phyloP scores from a whole-genome alignment of 1,284 basidiomycete species.

The Ustilago hordei region DNA sequence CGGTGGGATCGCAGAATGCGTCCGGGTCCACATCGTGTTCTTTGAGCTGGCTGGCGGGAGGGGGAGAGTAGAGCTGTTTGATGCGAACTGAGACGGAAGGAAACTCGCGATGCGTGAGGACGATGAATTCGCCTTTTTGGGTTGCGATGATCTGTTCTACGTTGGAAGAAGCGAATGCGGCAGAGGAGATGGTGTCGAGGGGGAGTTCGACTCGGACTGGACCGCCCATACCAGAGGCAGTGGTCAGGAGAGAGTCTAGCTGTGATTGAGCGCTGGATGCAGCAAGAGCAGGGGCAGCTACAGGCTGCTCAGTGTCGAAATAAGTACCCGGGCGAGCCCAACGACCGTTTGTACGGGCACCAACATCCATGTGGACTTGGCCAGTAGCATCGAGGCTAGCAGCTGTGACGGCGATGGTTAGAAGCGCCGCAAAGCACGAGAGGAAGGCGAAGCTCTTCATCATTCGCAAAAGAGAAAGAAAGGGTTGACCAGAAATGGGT shows the following conservation, averaged over 20 bases:
- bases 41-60: slow-evolving; percentile 28
- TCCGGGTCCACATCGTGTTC: slow-evolving; percentile 51
- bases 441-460: slow-evolving; percentile 44
- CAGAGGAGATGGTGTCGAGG: slow-evolving; percentile 42
- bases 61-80: slow-evolving; percentile 52
- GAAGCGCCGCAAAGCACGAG: slow-evolving; percentile 41
- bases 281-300: not conserved
- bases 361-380: slow-evolving; percentile 39
- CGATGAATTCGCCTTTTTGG: slow-evolving; percentile 44
- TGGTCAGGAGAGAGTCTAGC: slow-evolving; percentile 21
- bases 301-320: slow-evolving; percentile 16
- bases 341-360: slow-evolving; percentile 28
- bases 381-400: slow-evolving; percentile 27
- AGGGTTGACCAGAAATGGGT: too few relatives aligned
- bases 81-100: slow-evolving; percentile 57
- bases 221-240: slow-evolving; percentile 29
- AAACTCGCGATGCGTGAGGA: slow-evolving; percentile 59
- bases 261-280: slow-evolving; percentile 23
- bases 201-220: slow-evolving; percentile 49
- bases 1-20: slow-evolving; percentile 64
- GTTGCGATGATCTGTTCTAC: slow-evolving; percentile 48
- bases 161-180: slow-evolving; percentile 33
- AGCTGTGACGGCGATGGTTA: slow-evolving; percentile 24
- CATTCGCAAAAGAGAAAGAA: not conserved
- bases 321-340: slow-evolving; percentile 24